phyloP scores from a whole-genome alignment of 768 basidiomycete genomes.

The Agrocybe pediades region DNA sequence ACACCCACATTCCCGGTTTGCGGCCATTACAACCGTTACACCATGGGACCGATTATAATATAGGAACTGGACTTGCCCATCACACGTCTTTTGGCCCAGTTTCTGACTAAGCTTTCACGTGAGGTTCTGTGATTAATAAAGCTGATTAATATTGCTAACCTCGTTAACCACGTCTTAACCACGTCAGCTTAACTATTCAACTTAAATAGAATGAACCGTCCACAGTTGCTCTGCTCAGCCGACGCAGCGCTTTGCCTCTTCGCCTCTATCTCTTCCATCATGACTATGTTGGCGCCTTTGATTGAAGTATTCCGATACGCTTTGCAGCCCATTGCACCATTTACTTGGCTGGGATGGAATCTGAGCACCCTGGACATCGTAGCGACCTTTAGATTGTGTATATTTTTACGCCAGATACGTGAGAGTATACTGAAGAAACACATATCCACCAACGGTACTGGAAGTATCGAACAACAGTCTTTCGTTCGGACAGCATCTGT shows the following conservation, averaged over 20 bases:
- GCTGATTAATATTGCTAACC: no score
- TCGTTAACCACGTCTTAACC: no score
- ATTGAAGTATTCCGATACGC: slow-evolving; percentile 53
- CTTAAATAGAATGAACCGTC: no score
- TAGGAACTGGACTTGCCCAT: background rate
- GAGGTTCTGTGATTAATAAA: background rate
- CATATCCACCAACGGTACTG: slow-evolving; percentile 36
- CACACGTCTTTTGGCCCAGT: background rate
- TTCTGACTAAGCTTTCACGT: background rate
- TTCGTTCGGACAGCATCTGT: slow-evolving; percentile 59
- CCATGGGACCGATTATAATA: slow-evolving; percentile 39
- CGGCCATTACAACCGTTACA: slow-evolving; percentile 82
- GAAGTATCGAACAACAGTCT: slow-evolving; percentile 48
- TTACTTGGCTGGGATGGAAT: slow-evolving; percentile 63
- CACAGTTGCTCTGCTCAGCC: background rate
- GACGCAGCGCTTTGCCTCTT: background rate
- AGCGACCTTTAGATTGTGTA: slow-evolving; percentile 69
- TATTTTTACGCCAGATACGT: slow-evolving; percentile 67
- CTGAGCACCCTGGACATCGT: slow-evolving; percentile 68
- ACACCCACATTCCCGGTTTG: slow-evolving; percentile 78
- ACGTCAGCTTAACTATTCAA: no score
- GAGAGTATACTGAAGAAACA: slow-evolving; percentile 45
- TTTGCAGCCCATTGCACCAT: slow-evolving; percentile 62
- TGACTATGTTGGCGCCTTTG: slow-evolving; percentile 42
- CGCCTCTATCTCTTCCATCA: slow-evolving; percentile 17